Base-by-base conservation (phyloP, 2,329 filamentous ascomycete genomes). In the Monilinia fructigena region DNA sequence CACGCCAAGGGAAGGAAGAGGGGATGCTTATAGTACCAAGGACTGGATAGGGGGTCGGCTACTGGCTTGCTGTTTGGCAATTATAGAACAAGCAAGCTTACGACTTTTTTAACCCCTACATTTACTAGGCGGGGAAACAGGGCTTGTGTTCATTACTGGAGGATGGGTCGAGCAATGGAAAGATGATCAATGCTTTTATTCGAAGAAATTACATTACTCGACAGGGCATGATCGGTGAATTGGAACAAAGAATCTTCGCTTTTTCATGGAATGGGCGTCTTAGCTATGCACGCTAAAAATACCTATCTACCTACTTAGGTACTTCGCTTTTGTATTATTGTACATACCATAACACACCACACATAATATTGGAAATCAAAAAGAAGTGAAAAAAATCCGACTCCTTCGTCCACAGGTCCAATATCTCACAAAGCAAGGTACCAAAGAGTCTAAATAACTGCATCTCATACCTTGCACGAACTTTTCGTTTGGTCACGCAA, bases 291-390 rank as follows among this genome's bases (percentile, higher is more conserved):
- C 35, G 42, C 28, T 48, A 35, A 6, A 16, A 20, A 48, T 60
- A 60, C 28, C 45, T 26, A 48, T 35, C 38, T 40, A 14, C 38
- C 10, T 12, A 40, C 38, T 11, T 40, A 40, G 11, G 38, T 12
- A 40, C 45, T 38, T 50, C 28, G 12, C 28, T 60, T 60, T 50
- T 60, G 56, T 50, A 50, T 60, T 50, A 60, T 48, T 60, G 42
- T 50, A 48, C 28, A 60, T 14, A 50, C 23, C 42, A 48, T 7
- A 56, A 4, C 55, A 56, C 26, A 35, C 47, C 16, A 47, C 16
- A 47, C 11, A 59, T 59, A 20, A 59, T 16, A 31, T 16, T 35
- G 18, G 8, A 59, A 28, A 35, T n/a, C n/a, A n/a, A 5, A 18
- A 47, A 47, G 26, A 12, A 26, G n/a, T 23, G 38, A 11, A 11